Conservation (phyloP, 1,284 basidiomycete species). For the Vanrija humicola region DNA sequence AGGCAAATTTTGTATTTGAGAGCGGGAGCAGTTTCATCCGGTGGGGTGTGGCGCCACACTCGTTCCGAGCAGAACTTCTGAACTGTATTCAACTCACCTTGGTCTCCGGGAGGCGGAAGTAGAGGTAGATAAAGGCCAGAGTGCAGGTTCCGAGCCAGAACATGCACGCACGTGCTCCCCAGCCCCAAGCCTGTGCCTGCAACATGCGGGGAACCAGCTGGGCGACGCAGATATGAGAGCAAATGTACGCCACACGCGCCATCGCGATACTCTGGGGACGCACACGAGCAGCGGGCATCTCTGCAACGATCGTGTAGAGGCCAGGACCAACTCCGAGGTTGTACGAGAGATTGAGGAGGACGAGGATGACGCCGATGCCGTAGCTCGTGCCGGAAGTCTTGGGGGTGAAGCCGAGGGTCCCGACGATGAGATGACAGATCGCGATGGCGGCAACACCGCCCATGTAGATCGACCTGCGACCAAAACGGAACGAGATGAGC, state of each 20-base stretch:
- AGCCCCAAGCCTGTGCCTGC: constrained; percentile 46
- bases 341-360: constrained; percentile 27
- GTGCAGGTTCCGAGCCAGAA: constrained; percentile 19
- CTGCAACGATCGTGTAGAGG: constrained; percentile 14
- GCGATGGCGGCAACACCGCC: constrained; percentile 15
- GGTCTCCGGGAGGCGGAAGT: neutral
- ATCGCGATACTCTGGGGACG: constrained; percentile 52
- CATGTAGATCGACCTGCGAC: constrained; percentile 29
- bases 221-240: constrained; percentile 40
- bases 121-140: neutral
- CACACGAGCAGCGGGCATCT: constrained; percentile 18
- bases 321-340: neutral
- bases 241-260: constrained; percentile 48
- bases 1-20: too few relatives aligned
- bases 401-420: constrained; percentile 33
- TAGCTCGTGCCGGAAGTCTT: constrained; percentile 14
- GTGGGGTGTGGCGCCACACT: too few relatives aligned
- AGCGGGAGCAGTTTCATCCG: too few relatives aligned
- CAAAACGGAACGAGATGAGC: constrained; percentile 1
- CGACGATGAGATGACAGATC: constrained; percentile 16
- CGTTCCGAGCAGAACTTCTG: too few relatives aligned
- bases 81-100: neutral
- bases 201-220: constrained; percentile 49
- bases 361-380: constrained; percentile 40
- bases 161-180: constrained; percentile 46